Base-by-base conservation (phyloP, 2,329 filamentous ascomycete genomes). In the Cladosporium austrohemisphaericum region DNA sequence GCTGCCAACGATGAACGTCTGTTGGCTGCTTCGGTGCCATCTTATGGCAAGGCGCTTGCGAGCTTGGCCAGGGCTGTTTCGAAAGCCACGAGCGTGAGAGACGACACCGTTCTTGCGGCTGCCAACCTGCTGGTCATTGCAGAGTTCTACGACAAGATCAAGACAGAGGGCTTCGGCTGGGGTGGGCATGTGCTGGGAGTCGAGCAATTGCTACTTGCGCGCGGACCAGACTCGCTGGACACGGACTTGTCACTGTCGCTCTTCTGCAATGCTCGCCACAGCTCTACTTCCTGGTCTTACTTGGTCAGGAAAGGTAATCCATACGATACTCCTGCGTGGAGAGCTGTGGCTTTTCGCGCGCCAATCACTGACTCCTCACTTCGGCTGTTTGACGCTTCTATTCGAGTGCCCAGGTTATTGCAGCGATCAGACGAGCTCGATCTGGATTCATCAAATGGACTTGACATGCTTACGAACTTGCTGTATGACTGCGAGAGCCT, bases 391-490 rank as follows among this genome's bases (percentile, higher is more conserved):
- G 62, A 65, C 44, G 26, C 53, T 4, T 56, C 60, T 2, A 40
- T 66, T n/a, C 57, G 60, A 49, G 52, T 65, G 1, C 63, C 63
- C 6, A 57, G 54, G 1, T 28, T 64, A 18, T 45, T 65, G 16
- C 56, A 64, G 43, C 40, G 55, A 18, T 51, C 54, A 36, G 62
- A 65, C 41, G 38, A 50, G 11, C 40, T 63, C 11, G 55, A 57
- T 11, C n/a, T 43, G 2, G 23, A 31, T 4, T 31, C 46, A 14
- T 40, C 46, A 22, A 35, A 28, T 25, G 37, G 38, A 2, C 19
- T 55, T 1, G 41, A 44, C 6, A 46, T 51, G 2, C 38, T 64
- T 2, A 55, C 59, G 22, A 48, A 48, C 4, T 31, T 64, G 2
- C 41, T 65, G 11, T 19, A 20, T 3, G 53, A 60, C 10, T 59